Base-by-base conservation (phyloP, 1,284 basidiomycete genomes). In the Naganishia liquefaciens region DNA sequence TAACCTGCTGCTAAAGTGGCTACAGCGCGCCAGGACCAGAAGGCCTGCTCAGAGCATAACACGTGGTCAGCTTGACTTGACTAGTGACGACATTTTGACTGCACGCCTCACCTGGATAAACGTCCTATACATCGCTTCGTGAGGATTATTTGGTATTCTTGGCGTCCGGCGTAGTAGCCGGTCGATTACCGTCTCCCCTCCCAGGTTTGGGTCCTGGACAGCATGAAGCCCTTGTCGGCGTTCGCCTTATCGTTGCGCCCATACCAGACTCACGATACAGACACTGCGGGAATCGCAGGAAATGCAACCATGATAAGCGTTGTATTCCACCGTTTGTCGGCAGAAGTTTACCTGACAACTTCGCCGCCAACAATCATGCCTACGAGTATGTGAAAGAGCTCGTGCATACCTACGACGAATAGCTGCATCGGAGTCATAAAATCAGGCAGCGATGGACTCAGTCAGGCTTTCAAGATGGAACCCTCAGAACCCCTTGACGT, bases 341-440 rank as follows among this genome's bases (percentile, higher is more conserved):
- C 37, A 25, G 21, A 17, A 25, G 53, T 42, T n/a, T 19, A 62
- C 60, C 66, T 73, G 52, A 74, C 72, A 21, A 79, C 70, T 61
- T 75, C 70, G 4, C 79, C 79, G 5, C 78, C 78, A 62, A 75
- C 76, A 9, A 75, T 44, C 5, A 78, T 57, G 11, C 79, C 79
- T 1, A 74, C 68, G 6, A 70, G 27, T 21, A 79, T 72, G 60
- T 80, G 79, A 47, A 67, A 76, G 23, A 76, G 58, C 68, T 80
- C 79, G 60, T 80, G 79, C 0, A 69, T 70, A 7, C 73, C 77
- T 1, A 78, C 75, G 0, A 75, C 74, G 62, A 79, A 74, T 15
- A 80, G 70, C 77, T 80, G 69, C 39, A 37, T 13, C 33, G n/a
- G n/a, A n/a, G n/a, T n/a, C n/a, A n/a, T 13, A 37, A 4, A 13